Base-by-base conservation (phyloP, 768 basidiomycete genomes). In the Crepidotus variabilis region DNA sequence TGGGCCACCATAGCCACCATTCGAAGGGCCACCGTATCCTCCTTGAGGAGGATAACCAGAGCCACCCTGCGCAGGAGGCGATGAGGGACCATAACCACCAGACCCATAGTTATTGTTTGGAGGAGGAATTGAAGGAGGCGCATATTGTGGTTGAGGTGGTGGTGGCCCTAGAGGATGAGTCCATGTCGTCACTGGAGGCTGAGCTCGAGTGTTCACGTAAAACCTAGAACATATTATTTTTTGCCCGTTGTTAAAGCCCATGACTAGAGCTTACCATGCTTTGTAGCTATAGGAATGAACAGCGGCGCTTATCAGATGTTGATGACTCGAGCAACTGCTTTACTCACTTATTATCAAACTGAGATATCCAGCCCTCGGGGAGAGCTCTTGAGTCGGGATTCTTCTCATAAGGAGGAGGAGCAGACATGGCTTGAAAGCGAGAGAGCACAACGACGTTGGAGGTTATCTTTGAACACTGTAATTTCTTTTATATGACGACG, bases 111-210 rank as follows among this genome's bases (percentile, higher is more conserved):
- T 34, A 28, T 60, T 51, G 33, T 54, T 54, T 1, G 82, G 79
- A 0, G 86, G 85, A 8, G 81, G 73, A 18, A 78, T 76, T 0
- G 69, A 51, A 8, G 77, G 78, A 10, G 77, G 72, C 18, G 70
- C 65, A 61, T 74, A 78, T 58, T 68, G 67, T 21, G 69, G 63
- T 6, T 75, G 77, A 1, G 79, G 71, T 24, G 73, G 65, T 4
- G 77, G 69, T 4, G 82, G 75, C 2, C 84, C 86, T n/a, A 79
- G 69, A 0, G 90, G 90, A 61, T 90, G 90, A 0, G 72, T 75
- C 90, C 90, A 92, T 13, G 77, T 80, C 35, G 86, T 82, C 18
- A 79, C 76, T 0, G 87, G 85, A 3, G 89, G 88, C 16, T 76
- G 71, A 47, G 80, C 78, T 22, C 63, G 68, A 0, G 86, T 88